Evolutionary conservation across 140 eudicot species (phyloP), one percentile per base, ranked within the genome.

Genomic region (Stevia rebaudiana): DNA sequence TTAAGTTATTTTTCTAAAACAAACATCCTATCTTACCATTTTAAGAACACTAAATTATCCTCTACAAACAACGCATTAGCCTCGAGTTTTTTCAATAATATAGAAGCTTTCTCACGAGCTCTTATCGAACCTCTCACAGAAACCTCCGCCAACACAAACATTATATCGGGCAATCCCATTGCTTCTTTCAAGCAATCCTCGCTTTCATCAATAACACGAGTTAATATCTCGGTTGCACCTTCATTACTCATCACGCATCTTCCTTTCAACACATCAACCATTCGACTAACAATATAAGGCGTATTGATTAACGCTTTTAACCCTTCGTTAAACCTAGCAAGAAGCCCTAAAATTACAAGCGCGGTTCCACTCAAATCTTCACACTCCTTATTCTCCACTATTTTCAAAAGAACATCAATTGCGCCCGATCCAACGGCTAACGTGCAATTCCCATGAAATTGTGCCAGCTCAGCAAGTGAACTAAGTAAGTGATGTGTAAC

Each of bases 251-350:
- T 17, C 89, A 84, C 82, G 59, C 85, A 74, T 72, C 87, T 72
- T 55, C 87, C 83, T 62, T 77, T 80, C 74, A 88, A 63, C 59
- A 84, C 82, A 51, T 65, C 79, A 54, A 78, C 36, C 87, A 88
- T 82, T 24, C 59, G 46, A 43, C 62, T 52, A 46, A 82, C 87
- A 15, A 88, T 74, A 41, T 25, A 16, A 54, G 85, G 81, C 0
- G 76, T 84, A 17, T 31, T 70, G 13, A 49, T 73, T 73, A 88
- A 75, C 28, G 82, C 89, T 49, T 64, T 70, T 75, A 88, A 54
- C 68, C 94, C 96, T 73, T 88, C 87, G 39, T 88, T 65, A 39
- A 88, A 88, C 81, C 89, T 77, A 31, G 89, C 89, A 36, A 88
- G 76, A 39, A 79, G 85, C 15, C 79, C 79, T 3, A 88, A 49